Evolutionary conservation across 768 basidiomycete genomes (phyloP).

Genomic region (Ramaria sp.): DNA sequence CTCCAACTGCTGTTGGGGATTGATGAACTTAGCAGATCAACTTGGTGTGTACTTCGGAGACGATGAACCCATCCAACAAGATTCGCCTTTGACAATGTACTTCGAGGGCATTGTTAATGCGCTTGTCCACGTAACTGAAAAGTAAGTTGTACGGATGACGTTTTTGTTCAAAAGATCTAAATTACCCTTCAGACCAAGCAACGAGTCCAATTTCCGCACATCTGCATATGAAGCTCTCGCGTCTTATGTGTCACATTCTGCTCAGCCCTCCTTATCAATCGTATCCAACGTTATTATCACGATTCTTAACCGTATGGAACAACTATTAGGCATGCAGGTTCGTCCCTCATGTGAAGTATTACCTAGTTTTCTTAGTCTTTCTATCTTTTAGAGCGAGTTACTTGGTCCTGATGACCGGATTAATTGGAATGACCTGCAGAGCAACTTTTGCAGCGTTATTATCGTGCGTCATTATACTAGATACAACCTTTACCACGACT

Average conservation of each 20-base stretch:
- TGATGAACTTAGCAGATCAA: constrained; percentile 94
- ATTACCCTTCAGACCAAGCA: constrained; percentile 43
- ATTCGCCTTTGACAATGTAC: constrained; percentile 73
- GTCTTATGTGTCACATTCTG: constrained; percentile 72
- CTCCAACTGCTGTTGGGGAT: constrained; percentile 90
- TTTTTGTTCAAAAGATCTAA: background rate
- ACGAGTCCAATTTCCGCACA: constrained; percentile 88
- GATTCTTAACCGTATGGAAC: constrained; percentile 85
- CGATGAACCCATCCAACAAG: constrained; percentile 40
- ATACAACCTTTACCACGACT: background rate
- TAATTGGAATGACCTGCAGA: constrained; percentile 98
- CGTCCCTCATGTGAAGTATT: constrained; percentile 11
- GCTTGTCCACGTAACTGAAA: constrained; percentile 79
- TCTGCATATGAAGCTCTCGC: constrained; percentile 95
- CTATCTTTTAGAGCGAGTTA: constrained; percentile 63
- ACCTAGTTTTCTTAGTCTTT: background rate
- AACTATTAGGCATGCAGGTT: constrained; percentile 74
- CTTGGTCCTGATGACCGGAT: constrained; percentile 92
- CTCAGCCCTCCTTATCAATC: constrained; percentile 65
- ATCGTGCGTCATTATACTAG: constrained; percentile 47
- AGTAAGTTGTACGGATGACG: constrained; percentile 32
- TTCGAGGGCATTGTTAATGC: constrained; percentile 81
- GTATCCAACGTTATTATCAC: constrained; percentile 76
- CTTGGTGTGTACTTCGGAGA: constrained; percentile 58
- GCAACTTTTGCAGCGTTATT: constrained; percentile 85